These are phyloP conservation scores for Maudiozyma saulgeensis DNA, from an alignment of 805 yeast genomes.

Conservation along the genomic window DNA sequence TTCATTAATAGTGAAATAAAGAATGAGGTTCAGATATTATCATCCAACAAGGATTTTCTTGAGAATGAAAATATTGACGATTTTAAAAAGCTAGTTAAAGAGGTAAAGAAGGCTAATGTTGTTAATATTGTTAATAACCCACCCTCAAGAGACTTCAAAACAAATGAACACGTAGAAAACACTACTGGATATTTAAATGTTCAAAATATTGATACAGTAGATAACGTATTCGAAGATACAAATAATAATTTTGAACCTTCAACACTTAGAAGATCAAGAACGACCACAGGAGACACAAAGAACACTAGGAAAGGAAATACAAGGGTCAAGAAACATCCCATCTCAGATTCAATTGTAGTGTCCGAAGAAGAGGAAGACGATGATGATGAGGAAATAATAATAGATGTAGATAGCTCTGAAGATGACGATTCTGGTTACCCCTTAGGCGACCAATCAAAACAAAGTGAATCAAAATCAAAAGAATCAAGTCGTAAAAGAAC, in stretches of 20 bases:
- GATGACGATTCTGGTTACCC: neutral
- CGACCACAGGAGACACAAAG: neutral
- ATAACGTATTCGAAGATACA: neutral
- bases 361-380: constrained; percentile 2
- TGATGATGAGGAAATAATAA: neutral
- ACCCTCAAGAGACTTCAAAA: neutral
- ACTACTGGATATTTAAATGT: too few species aligned
- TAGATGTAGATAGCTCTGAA: neutral
- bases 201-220: neutral
- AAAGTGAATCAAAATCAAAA: neutral
- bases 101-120: constrained; percentile 31
- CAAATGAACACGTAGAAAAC: too few species aligned
- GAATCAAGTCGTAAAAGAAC: neutral
- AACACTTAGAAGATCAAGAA: neutral
- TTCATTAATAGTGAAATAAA: constrained; percentile 49
- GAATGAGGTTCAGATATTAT: constrained; percentile 41
- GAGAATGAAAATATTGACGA: constrained; percentile 34
- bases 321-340: neutral
- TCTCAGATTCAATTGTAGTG: constrained; percentile 10
- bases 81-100: constrained; percentile 37
- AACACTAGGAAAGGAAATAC: neutral
- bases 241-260: neutral
- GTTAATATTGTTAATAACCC: neutral
- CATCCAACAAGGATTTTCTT: constrained; percentile 32
- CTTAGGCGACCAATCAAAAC: neutral